Base-by-base conservation (phyloP, 768 basidiomycete species). In the Trametes maxima region DNA sequence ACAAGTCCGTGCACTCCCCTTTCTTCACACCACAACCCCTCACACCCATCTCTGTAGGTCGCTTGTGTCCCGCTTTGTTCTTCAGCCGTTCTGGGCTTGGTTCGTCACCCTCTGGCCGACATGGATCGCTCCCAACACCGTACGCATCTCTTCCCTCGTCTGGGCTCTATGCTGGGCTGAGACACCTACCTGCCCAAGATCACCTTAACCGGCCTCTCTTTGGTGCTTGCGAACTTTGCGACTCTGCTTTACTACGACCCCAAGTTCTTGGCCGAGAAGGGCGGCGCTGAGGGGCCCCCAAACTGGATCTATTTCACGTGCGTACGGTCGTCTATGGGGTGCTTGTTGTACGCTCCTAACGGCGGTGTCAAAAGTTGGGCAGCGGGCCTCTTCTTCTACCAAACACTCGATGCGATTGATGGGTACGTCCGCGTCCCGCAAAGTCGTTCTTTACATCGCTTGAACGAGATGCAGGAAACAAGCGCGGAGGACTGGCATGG, bases 401-500 rank as follows among this genome's bases (percentile, higher is more conserved):
- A 99, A 76, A 90, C 79, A 24, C 81, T 95, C 22, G 93, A 95
- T 73, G 88, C 91, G 14, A 90, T 94, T 51, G 94, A 96, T 70
- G 94, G 92, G 92, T 92, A 65, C 33, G 85, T 53, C 25, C 28
- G 11, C 17, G 12, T 11, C 16, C 14, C 45, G 13, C 11, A 47
- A 60, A 57, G n/a, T 4, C 43, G n/a, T 35, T 40, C 5, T 35
- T n/a, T 6, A 14, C 33, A 16, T 10, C n/a, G 8, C 3, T 36
- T 45, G 0, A 56, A 8, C 16, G 21, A 1, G 13, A 16, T 36
- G 28, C 65, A 94, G 96, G 16, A 98, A 98, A 73, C 97, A 99
- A 75, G 97, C 97, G 21, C 79, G 97, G 63, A 78, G 96, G 52
- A 96, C 95, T 0, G 94, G 94, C 1, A 98, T 97, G 92, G 90